Evolutionary conservation across 2,329 filamentous ascomycete species (phyloP), one percentile per base, ranked within the genome.

Genomic region (Pestalotiopsis fici): DNA sequence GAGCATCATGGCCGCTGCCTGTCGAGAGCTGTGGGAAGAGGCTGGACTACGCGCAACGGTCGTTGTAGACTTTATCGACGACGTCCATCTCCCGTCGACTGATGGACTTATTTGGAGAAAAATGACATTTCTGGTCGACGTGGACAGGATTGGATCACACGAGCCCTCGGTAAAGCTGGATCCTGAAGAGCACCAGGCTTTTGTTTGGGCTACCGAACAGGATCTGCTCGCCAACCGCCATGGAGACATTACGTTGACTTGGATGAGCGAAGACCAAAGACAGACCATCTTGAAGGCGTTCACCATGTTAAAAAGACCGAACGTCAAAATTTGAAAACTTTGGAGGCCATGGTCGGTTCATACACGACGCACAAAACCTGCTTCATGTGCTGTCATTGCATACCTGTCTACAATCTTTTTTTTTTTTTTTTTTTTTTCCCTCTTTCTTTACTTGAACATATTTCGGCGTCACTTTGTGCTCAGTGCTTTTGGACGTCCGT

Each of bases 1-100:
- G 5, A 81, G 73, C 13, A 77, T 87, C 4, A 75, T 87, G 3
- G 71, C 79, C 59, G 80, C 78, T 18, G 81, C 79, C n/a, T 81
- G 79, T 18, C 78, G 85, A 18, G 85, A 87, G 75, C 76, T 87
- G 2, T 78, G 74, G 73, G 85, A 87, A 64, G 70, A 71, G 65
- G 60, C 70, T 5, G 69, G 68, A 3, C 63, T 69, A 4, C 37
- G 55, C 25, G 67, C 64, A 1, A 71, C 71, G 25, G 74, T 73
- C 23, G 72, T 74, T n/a, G 66, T 67, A 15, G 78, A 81, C 69
- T 72, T 82, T 66, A 79, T 81, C 60, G 77, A 85, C 73, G 72
- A 76, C 71, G 61, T 66, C 15, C 66, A 75, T 27, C 71, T 74
- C 54, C 81, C 78, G 78, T 73, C 78, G 13, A 78, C 80, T 47